phyloP scores from a whole-genome alignment of 768 basidiomycete genomes.

The Cantharellus anzutake region DNA sequence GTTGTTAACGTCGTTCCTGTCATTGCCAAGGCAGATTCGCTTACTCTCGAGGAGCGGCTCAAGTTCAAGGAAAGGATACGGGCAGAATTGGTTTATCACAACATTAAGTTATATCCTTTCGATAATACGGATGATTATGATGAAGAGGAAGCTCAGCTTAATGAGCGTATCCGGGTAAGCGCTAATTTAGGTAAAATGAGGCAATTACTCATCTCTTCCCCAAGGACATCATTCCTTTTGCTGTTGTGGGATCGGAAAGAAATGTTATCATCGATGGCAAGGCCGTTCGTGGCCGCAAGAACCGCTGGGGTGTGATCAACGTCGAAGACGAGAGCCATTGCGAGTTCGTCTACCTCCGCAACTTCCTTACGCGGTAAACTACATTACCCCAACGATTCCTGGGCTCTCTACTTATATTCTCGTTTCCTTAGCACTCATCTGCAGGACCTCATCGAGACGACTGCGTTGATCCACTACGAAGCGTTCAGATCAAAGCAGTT shows the following conservation, averaged over 20 bases:
- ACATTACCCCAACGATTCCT: background rate
- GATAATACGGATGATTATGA: slow-evolving; percentile 83
- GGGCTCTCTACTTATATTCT: background rate
- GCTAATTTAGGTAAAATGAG: background rate
- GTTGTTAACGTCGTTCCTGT: slow-evolving; percentile 99
- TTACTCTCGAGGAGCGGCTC: slow-evolving; percentile 85
- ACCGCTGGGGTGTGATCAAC: slow-evolving; percentile 96
- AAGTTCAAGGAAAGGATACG: slow-evolving; percentile 94
- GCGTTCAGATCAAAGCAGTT: slow-evolving; percentile 98
- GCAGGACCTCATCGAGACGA: slow-evolving; percentile 97
- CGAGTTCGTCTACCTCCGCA: slow-evolving; percentile 92
- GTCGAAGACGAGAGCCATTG: slow-evolving; percentile 94
- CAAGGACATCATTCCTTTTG: slow-evolving; percentile 88
- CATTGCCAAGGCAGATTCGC: slow-evolving; percentile 89
- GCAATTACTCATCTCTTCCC: slow-evolving; percentile 2
- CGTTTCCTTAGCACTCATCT: slow-evolving; percentile 59
- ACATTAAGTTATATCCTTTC: slow-evolving; percentile 90
- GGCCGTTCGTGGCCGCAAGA: slow-evolving; percentile 87
- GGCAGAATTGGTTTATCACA: slow-evolving; percentile 77
- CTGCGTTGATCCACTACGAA: slow-evolving; percentile 97
- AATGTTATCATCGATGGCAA: slow-evolving; percentile 93
- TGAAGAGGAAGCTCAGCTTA: slow-evolving; percentile 78
- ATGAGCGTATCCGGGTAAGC: slow-evolving; percentile 74
- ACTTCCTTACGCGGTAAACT: slow-evolving; percentile 78
- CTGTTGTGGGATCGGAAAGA: slow-evolving; percentile 91